A percentile compares a stretch with the other conserved stretches of the same genome.
phyloP scores from a whole-genome alignment of 2,329 filamentous ascomycete genomes.

The Harringtonia aguacate region DNA sequence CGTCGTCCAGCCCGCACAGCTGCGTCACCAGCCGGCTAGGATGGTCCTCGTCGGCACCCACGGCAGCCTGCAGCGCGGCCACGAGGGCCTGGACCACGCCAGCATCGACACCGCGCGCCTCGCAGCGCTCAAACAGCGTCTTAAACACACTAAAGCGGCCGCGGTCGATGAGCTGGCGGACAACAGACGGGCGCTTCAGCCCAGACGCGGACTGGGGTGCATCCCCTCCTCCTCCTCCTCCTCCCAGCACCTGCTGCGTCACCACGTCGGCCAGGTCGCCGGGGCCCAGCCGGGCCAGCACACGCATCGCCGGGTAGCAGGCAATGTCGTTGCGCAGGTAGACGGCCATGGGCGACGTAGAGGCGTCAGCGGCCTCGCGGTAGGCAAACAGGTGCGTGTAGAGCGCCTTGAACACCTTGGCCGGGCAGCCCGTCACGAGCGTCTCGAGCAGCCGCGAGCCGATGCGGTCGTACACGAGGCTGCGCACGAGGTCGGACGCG shows the following conservation, averaged over 20 bases:
- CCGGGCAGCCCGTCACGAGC: slow-evolving; percentile 68
- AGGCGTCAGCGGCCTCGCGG: slow-evolving; percentile 25
- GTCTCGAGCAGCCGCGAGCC: slow-evolving; percentile 86
- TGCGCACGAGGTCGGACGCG: slow-evolving; percentile 68
- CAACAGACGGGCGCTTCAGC: slow-evolving; percentile 64
- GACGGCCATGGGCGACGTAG: slow-evolving; percentile 46
- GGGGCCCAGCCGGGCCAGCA: slow-evolving; percentile 74
- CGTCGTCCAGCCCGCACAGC: slow-evolving; percentile 34
- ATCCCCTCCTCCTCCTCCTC: slow-evolving; percentile 63
- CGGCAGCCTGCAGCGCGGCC: slow-evolving; percentile 31
- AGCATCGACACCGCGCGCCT: slow-evolving; percentile 42
- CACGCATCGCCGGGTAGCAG: slow-evolving; percentile 73
- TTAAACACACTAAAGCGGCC: slow-evolving; percentile 70
- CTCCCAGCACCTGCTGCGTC: slow-evolving; percentile 57
- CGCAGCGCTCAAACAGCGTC: slow-evolving; percentile 72
- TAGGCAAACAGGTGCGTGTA: slow-evolving; percentile 72
- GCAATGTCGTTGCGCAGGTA: slow-evolving; percentile 85
- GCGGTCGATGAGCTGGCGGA: slow-evolving; percentile 62
- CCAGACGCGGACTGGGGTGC: no score
- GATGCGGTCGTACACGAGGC: slow-evolving; percentile 79
- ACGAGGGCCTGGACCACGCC: slow-evolving; percentile 38
- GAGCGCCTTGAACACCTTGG: slow-evolving; percentile 82
- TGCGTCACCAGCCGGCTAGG: slow-evolving; percentile 34
- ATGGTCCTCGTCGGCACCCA: slow-evolving; percentile 20
- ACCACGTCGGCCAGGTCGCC: slow-evolving; percentile 72